Conservation (phyloP, 768 basidiomycete species). For the Mycena vulgaris region DNA sequence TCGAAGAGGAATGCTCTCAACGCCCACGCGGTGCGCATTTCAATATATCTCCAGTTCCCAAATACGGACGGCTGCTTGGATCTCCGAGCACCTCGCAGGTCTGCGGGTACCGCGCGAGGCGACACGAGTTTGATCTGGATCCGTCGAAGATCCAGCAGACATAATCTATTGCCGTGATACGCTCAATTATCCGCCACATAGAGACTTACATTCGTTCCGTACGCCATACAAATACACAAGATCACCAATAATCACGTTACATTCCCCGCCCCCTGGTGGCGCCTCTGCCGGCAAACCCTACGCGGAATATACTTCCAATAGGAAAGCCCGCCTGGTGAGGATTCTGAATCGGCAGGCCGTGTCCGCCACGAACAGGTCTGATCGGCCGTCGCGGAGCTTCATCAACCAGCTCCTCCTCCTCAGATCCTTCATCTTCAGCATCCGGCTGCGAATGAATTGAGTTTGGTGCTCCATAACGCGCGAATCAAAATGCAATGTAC, state of each 20-base stretch:
- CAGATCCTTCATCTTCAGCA: constrained; percentile 39
- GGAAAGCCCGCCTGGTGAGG: constrained; percentile 40
- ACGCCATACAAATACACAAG: constrained; percentile 20
- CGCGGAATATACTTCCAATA: constrained; percentile 57
- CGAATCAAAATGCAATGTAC: constrained; percentile 55
- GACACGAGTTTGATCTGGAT: neutral
- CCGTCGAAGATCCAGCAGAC: constrained; percentile 20
- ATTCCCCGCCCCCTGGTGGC: constrained; percentile 43
- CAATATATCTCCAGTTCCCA: neutral
- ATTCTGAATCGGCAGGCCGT: constrained; percentile 50
- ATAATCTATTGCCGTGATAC: constrained; percentile 32
- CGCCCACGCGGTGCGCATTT: too few relatives aligned
- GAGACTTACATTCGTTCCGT: constrained; percentile 8
- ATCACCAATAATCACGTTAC: constrained; percentile 9
- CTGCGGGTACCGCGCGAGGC: neutral
- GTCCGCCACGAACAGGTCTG: constrained; percentile 27
- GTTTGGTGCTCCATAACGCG: neutral
- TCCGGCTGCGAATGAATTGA: constrained; percentile 46
- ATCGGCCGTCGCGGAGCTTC: constrained; percentile 15
- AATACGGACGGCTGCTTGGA: neutral
- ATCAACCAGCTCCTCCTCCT: constrained; percentile 55
- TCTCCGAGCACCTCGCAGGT: neutral
- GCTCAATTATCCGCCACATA: constrained; percentile 17
- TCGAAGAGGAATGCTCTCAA: neutral
- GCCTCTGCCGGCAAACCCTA: constrained; percentile 75